Conservation (phyloP, 495 filamentous ascomycete species). For the Parachaetomium inaequale region DNA sequence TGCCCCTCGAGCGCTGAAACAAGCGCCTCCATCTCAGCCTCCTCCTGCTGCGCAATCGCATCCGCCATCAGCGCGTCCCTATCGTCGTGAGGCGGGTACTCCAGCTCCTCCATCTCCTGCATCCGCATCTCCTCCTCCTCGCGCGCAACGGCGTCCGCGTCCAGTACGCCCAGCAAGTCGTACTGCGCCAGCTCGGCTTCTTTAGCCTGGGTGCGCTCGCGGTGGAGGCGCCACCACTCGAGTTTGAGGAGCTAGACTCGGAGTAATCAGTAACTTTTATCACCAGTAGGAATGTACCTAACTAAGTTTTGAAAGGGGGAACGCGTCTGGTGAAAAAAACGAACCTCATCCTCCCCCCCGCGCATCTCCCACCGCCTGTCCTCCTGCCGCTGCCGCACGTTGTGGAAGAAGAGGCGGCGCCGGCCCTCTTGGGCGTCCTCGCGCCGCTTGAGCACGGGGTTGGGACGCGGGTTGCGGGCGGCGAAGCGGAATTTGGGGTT, state of each 20-base stretch:
- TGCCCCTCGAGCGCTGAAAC: constrained; percentile 32
- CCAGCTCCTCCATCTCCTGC: constrained; percentile 34
- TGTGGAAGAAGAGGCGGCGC: constrained; percentile 68
- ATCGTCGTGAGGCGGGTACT: constrained; percentile 14
- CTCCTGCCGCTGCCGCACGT: constrained; percentile 68
- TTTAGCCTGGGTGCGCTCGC: constrained; percentile 44
- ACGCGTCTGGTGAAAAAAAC: too few species aligned
- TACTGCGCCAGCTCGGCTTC: constrained; percentile 29
- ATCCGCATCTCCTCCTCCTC: constrained; percentile 45
- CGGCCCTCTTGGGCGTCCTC: constrained; percentile 45
- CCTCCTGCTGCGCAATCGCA: constrained; percentile 51
- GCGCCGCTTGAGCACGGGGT: constrained; percentile 23
- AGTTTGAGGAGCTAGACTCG: constrained; percentile 43
- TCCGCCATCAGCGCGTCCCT: constrained; percentile 43
- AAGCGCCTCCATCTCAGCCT: constrained; percentile 57
- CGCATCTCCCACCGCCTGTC: constrained; percentile 61
- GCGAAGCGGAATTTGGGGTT: constrained; percentile 25
- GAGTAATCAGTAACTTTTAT: too few species aligned
- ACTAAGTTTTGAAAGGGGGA: too few species aligned
- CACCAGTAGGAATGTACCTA: too few species aligned
- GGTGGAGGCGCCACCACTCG: constrained; percentile 43
- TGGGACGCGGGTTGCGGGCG: constrained; percentile 21
- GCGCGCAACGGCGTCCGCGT: constrained; percentile 24
- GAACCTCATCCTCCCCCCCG: constrained; percentile 74
- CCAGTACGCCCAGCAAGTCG: constrained; percentile 35